Evolutionary conservation across 176 grass and related monocot genomes (phyloP).

Genomic region (Oryza meridionalis): DNA sequence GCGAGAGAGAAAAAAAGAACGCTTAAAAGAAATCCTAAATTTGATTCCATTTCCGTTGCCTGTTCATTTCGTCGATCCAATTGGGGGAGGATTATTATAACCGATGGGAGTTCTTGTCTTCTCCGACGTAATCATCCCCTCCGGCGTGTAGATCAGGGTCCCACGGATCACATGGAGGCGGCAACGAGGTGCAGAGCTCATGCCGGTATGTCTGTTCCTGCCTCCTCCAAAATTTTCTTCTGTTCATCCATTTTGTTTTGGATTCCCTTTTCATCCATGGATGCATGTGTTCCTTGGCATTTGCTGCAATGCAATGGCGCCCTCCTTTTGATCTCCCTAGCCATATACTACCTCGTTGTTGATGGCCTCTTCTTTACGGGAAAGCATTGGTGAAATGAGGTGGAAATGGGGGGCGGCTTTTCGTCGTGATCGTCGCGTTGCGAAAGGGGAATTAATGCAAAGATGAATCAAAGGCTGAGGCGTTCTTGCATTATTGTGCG

Average conservation of each 20-base stretch:
- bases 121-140: conserved; percentile 24
- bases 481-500: not conserved
- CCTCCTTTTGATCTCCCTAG: not conserved
- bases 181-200: conserved; percentile 37
- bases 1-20: not conserved
- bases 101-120: conserved; percentile 29
- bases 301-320: not conserved
- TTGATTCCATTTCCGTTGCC: conserved; percentile 15
- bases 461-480: not conserved
- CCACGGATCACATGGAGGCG: conserved; percentile 57
- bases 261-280: conserved; percentile 23
- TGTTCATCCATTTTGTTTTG: not conserved
- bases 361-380: conserved; percentile 4
- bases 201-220: conserved; percentile 46
- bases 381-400: conserved; percentile 22
- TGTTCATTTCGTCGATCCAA: conserved; percentile 26
- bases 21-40: not conserved
- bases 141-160: conserved; percentile 4
- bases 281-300: conserved; percentile 24
- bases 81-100: not conserved
- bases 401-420: conserved; percentile 36
- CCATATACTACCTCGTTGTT: not conserved
- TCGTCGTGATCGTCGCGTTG: not conserved
- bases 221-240: not conserved
- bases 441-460: not conserved